A percentile compares a stretch with the other conserved stretches of the same genome.
phyloP scores from a whole-genome alignment of 441 rosid species.

The Sinapis alba region DNA sequence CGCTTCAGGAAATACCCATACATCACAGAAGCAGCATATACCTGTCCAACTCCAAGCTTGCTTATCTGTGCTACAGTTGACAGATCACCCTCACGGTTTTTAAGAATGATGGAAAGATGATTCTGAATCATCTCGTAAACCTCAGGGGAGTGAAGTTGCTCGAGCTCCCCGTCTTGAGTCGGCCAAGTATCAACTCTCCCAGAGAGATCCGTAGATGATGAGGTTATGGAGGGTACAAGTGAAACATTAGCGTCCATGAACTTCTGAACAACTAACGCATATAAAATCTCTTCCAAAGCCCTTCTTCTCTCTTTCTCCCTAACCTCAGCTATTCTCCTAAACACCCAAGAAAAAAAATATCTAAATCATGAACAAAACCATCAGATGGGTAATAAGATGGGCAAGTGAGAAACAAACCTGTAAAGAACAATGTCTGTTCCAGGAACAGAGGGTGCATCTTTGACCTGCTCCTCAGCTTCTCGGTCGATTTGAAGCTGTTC shows the following conservation, averaged over 20 bases:
- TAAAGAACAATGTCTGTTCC: constrained; percentile 74
- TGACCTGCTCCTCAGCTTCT: constrained; percentile 55
- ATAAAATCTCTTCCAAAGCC: constrained; percentile 84
- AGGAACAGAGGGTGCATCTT: constrained; percentile 56
- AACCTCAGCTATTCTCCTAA: constrained; percentile 90
- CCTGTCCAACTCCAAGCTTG: constrained; percentile 85
- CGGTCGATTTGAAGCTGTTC: constrained; percentile 83
- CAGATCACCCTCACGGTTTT: constrained; percentile 60
- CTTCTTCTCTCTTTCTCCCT: constrained; percentile 78
- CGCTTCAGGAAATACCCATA: constrained; percentile 89
- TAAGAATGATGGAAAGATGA: constrained; percentile 78
- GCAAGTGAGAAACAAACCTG: constrained; percentile 51
- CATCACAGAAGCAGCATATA: constrained; percentile 92
- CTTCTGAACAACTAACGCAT: constrained; percentile 81
- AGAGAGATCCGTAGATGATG: constrained; percentile 52
- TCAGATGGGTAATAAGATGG: not conserved
- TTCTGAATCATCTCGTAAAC: constrained; percentile 91
- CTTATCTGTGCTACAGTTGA: constrained; percentile 66
- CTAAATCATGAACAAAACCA: constrained; percentile 13
- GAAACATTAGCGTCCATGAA: constrained; percentile 88
- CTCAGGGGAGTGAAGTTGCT: constrained; percentile 75
- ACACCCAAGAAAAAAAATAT: constrained; percentile 6
- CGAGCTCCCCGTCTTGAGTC: constrained; percentile 58
- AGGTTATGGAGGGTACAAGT: constrained; percentile 57
- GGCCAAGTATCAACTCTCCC: constrained; percentile 66